phyloP scores from a whole-genome alignment of 2,329 filamentous ascomycete species.

The Xylariaceae sp. region DNA sequence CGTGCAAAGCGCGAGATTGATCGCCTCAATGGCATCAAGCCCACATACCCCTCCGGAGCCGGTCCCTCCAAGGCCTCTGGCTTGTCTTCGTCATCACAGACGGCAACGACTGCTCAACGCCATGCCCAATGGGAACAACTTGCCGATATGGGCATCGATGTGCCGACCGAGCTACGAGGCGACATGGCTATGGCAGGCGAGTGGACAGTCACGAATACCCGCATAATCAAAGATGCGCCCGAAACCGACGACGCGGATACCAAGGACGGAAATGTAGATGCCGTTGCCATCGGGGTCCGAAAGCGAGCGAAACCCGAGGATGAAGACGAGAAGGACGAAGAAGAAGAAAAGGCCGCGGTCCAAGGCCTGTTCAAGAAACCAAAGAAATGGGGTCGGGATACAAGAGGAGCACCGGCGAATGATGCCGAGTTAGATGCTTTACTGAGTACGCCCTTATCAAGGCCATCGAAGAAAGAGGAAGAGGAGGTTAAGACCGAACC shows the following conservation, averaged over 20 bases:
- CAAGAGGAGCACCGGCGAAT: constrained; percentile 45
- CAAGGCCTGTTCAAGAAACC: constrained; percentile 58
- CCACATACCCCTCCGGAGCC: constrained; percentile 35
- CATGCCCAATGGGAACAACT: constrained; percentile 85
- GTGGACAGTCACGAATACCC: constrained; percentile 71
- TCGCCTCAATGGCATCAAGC: constrained; percentile 73
- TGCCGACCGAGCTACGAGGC: constrained; percentile 72
- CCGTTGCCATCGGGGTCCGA: constrained; percentile 52
- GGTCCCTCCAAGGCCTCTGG: constrained; percentile 25
- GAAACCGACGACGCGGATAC: constrained; percentile 38
- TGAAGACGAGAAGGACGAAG: constrained; percentile 49
- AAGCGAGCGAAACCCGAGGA: constrained; percentile 45
- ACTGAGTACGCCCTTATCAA: constrained; percentile 37
- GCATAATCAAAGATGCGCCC: constrained; percentile 46
- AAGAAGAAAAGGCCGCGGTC: constrained; percentile 56
- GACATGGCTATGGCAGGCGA: constrained; percentile 87
- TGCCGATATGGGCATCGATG: constrained; percentile 77
- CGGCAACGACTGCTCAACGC: constrained; percentile 52
- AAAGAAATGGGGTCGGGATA: constrained; percentile 51
- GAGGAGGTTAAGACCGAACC: constrained; percentile 2
- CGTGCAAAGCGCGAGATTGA: constrained; percentile 81
- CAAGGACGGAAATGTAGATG: constrained; percentile 40
- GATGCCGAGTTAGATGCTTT: constrained; percentile 61
- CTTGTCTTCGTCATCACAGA: constrained; percentile 26
- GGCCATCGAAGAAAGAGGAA: constrained; percentile 28